These are phyloP conservation scores for Aspergillus leporis DNA, from an alignment of 495 filamentous ascomycete genomes.

Conservation along the genomic window DNA sequence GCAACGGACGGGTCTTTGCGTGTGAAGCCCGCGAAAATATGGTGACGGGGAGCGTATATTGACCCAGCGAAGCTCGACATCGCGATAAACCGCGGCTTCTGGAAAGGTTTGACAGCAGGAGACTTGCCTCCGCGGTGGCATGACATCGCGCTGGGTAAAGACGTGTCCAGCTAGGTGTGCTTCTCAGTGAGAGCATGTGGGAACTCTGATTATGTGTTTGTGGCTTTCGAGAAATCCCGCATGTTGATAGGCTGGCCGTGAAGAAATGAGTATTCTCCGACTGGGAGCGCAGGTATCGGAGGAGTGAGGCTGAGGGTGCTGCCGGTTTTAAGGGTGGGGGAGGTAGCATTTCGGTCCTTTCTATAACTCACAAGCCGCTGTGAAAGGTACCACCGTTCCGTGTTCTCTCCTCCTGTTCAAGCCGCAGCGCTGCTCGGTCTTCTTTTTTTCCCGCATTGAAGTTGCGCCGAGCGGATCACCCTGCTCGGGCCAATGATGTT, in stretches of 20 bases:
- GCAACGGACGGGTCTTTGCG: constrained; percentile 49
- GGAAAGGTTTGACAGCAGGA: constrained; percentile 10
- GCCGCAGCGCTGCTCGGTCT: neutral
- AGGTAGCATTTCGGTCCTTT: constrained; percentile 40
- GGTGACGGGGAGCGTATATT: neutral
- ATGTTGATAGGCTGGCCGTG: constrained; percentile 37
- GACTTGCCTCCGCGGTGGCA: constrained; percentile 14
- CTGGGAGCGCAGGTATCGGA: constrained; percentile 64
- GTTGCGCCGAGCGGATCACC: neutral
- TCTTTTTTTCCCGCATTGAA: constrained; percentile 8
- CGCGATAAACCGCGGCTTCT: constrained; percentile 11
- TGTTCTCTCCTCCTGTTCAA: neutral
- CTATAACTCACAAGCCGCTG: constrained; percentile 2
- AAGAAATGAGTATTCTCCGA: constrained; percentile 54
- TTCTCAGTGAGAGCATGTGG: constrained; percentile 16
- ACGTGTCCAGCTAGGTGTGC: constrained; percentile 28
- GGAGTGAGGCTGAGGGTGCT: constrained; percentile 58
- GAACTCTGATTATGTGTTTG: constrained; percentile 5
- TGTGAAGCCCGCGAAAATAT: constrained; percentile 37
- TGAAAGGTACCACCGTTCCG: neutral
- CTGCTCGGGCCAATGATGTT: constrained; percentile 23
- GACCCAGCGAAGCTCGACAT: constrained; percentile 14
- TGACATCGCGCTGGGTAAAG: constrained; percentile 16
- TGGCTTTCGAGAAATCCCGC: constrained; percentile 16
- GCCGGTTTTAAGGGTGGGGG: constrained; percentile 35